Conservation (phyloP, 176 grass and related monocot species). For the Neostapfia colusana region DNA sequence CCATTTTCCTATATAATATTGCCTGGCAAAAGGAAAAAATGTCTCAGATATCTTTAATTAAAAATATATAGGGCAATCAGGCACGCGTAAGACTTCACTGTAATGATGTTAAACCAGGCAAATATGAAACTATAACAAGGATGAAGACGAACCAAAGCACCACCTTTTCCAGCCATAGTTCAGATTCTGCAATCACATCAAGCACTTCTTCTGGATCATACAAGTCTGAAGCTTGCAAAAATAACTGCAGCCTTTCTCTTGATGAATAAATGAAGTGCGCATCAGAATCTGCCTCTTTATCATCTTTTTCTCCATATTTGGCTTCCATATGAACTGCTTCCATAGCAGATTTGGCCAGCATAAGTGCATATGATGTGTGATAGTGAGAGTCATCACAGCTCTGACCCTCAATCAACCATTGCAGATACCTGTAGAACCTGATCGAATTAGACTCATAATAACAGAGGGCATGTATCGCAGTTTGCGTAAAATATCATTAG, state of each 20-base stretch:
- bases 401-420: slow-evolving; percentile 97
- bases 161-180: slow-evolving; percentile 99
- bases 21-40: slow-evolving; percentile 58
- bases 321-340: slow-evolving; percentile 49
- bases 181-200: slow-evolving; percentile 81
- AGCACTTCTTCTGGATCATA: slow-evolving; percentile 97
- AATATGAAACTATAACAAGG: slow-evolving; percentile 18
- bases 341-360: slow-evolving; percentile 73
- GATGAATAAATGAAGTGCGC: slow-evolving; percentile 50
- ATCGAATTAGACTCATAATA: slow-evolving; percentile 17
- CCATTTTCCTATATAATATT: slow-evolving; percentile 98
- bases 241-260: slow-evolving; percentile 84
- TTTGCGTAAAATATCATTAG: not conserved
- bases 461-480: slow-evolving; percentile 3
- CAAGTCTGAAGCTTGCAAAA: slow-evolving; percentile 92
- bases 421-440: slow-evolving; percentile 71
- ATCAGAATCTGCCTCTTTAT: slow-evolving; percentile 46
- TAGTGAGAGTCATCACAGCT: slow-evolving; percentile 73
- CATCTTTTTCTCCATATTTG: slow-evolving; percentile 33
- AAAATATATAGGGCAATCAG: slow-evolving; percentile 4
- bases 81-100: slow-evolving; percentile 1
- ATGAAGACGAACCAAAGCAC: not conserved
- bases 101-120: not conserved
- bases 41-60: slow-evolving; percentile 22
- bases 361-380: slow-evolving; percentile 89